Conservation (phyloP, 495 filamentous ascomycete species). For the Tuber aestivum region DNA sequence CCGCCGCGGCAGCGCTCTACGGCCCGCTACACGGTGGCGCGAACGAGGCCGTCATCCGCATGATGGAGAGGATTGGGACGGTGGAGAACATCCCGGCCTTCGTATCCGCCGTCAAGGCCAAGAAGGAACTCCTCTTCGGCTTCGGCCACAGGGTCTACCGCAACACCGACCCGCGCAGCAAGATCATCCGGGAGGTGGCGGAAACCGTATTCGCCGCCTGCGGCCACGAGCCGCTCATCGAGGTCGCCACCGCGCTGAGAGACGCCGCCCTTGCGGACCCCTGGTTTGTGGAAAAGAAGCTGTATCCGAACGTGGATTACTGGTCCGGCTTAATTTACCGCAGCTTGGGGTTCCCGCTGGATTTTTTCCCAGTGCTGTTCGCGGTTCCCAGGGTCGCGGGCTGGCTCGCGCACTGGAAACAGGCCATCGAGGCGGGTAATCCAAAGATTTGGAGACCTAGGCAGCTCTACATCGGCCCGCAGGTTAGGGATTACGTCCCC, state of each 20-base stretch:
- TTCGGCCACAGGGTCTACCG: conserved; percentile 58
- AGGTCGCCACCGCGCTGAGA: conserved; percentile 52
- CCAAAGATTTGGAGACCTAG: conserved; percentile 47
- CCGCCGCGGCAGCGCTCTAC: conserved; percentile 50
- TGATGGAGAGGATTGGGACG: conserved; percentile 48
- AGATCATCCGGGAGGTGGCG: conserved; percentile 49
- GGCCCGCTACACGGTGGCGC: conserved; percentile 57
- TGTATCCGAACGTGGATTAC: conserved; percentile 56
- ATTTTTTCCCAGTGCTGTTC: conserved; percentile 46
- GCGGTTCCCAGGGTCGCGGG: conserved; percentile 46
- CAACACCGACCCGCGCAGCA: conserved; percentile 51
- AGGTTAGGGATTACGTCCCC: conserved; percentile 41
- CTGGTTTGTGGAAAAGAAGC: conserved; percentile 49
- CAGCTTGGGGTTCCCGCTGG: conserved; percentile 49
- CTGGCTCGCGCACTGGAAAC: conserved; percentile 47
- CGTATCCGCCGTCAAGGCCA: conserved; percentile 51
- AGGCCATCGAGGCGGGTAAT: conserved; percentile 41
- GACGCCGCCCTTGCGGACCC: conserved; percentile 49
- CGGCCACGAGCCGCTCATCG: conserved; percentile 47
- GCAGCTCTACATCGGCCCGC: conserved; percentile 45
- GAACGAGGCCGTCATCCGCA: conserved; percentile 53
- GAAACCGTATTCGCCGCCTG: conserved; percentile 45
- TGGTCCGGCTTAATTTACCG: conserved; percentile 56
- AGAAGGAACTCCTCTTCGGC: conserved; percentile 53
- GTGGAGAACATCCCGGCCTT: conserved; percentile 49